Conservation (phyloP, 768 basidiomycete genomes). For the Pleurotus ostreatus region DNA sequence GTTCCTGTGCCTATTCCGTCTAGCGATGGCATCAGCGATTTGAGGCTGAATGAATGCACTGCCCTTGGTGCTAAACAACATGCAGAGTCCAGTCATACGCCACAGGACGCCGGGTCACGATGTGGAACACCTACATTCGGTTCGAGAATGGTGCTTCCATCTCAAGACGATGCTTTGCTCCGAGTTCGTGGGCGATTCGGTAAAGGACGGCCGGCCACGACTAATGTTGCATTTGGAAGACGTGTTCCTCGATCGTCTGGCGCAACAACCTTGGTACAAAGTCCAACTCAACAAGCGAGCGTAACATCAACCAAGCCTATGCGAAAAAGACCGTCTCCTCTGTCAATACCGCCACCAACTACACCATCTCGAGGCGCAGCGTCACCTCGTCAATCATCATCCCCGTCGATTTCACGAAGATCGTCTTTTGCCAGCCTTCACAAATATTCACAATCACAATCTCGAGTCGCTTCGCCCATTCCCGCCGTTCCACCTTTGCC, state of each 20-base stretch:
- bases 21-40: slow-evolving; percentile 5
- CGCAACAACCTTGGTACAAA: slow-evolving; percentile 12
- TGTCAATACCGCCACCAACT: slow-evolving; percentile 13
- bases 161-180: slow-evolving; percentile 38
- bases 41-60: not conserved
- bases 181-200: slow-evolving; percentile 28
- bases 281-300: not conserved
- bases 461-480: not conserved
- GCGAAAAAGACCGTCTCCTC: slow-evolving; percentile 31
- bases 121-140: slow-evolving; percentile 64
- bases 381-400: slow-evolving; percentile 10
- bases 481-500: not conserved
- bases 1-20: slow-evolving; percentile 53
- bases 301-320: slow-evolving; percentile 19
- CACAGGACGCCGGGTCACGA: slow-evolving; percentile 38
- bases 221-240: slow-evolving; percentile 10
- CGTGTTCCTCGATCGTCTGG: slow-evolving; percentile 4
- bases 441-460: not conserved
- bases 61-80: slow-evolving; percentile 8
- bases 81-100: slow-evolving; percentile 15
- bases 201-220: not conserved
- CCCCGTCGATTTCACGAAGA: slow-evolving; percentile 18
- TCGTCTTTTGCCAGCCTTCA: slow-evolving; percentile 13
- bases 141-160: slow-evolving; percentile 43
- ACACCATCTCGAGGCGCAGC: slow-evolving; percentile 7